Evolutionary conservation across 129 eudicot genomes (phyloP), one percentile per base, ranked within the genome.

Genomic region (Sambucus nigra): DNA sequence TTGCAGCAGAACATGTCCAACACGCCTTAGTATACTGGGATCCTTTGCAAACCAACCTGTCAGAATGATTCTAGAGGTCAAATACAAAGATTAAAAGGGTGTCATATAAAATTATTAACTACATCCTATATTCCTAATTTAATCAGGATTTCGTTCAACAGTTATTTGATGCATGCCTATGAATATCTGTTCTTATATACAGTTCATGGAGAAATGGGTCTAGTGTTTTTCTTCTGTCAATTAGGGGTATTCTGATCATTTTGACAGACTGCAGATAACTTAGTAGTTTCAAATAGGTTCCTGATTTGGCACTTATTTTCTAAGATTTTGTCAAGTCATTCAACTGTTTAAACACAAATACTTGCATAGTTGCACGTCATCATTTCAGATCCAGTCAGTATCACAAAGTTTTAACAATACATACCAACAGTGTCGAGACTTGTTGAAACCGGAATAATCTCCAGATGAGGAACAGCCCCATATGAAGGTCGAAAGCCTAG

Each of bases 41-140:
- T 91, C 94, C 73, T 24, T 79, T 15, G 98, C 89, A 74, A 85
- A 85, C 94, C 95, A 91, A 47, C 98, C 98, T 88, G 64, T 31
- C 62, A 29, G 59, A 35, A 18, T 35, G 27, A 52, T 45, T 51
- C 23, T 47, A 20, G 28, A 8, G 42, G 40, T 44, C 31, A 10
- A 53, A 67, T 18, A 55, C 32, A 15, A 67, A 2, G 22, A 61
- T 55, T 32, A 38, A 40, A 14, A 40, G 15, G 46, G 13, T 7
- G 3, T 13, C 13, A 7, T 42, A 13, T 1, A 14, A 2, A 42
- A 42, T 31, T 5, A 11, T 31, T 31, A n/a, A n/a, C n/a, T n/a
- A n/a, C n/a, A n/a, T n/a, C n/a, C n/a, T n/a, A n/a, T n/a, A n/a
- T n/a, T n/a, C n/a, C n/a, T n/a, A n/a, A n/a, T n/a, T n/a, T n/a